These are phyloP conservation scores for Leccinum angustisporum DNA, from an alignment of 1,284 basidiomycete genomes.

Conservation along the genomic window DNA sequence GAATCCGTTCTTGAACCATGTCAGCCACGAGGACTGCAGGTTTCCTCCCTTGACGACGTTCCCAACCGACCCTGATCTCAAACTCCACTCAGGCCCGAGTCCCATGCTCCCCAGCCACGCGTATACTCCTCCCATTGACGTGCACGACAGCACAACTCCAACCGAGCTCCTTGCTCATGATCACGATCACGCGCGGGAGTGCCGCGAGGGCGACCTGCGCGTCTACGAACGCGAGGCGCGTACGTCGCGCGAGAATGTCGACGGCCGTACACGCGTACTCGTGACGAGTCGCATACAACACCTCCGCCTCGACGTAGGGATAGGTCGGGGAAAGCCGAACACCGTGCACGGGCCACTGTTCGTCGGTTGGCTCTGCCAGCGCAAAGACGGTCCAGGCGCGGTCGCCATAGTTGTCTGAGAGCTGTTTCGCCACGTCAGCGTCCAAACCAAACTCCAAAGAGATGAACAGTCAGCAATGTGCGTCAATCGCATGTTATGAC, in stretches of 20 bases:
- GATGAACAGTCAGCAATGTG: constrained; percentile 2
- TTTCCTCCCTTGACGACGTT: neutral
- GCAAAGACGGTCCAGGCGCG: constrained; percentile 93
- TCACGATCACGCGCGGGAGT: constrained; percentile 85
- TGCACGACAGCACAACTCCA: constrained; percentile 72
- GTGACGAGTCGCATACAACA: constrained; percentile 85
- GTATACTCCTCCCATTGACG: constrained; percentile 63
- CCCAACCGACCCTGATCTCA: constrained; percentile 21
- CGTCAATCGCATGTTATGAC: neutral
- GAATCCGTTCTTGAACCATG: constrained; percentile 32
- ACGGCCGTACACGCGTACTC: constrained; percentile 91
- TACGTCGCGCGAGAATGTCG: constrained; percentile 92
- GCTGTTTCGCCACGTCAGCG: constrained; percentile 90
- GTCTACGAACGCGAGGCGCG: constrained; percentile 92
- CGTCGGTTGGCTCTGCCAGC: constrained; percentile 77
- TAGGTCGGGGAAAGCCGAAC: constrained; percentile 74
- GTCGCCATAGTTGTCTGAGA: constrained; percentile 94
- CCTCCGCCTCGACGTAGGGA: constrained; percentile 93
- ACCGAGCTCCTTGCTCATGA: constrained; percentile 85
- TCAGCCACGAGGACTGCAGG: constrained; percentile 1
- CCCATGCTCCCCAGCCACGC: constrained; percentile 75
- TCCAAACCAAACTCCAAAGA: constrained; percentile 75
- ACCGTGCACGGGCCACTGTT: constrained; percentile 86
- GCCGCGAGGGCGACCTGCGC: constrained; percentile 83
- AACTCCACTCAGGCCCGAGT: constrained; percentile 42